Conservation (phyloP, 768 basidiomycete genomes). For the Amanita rubescens region DNA sequence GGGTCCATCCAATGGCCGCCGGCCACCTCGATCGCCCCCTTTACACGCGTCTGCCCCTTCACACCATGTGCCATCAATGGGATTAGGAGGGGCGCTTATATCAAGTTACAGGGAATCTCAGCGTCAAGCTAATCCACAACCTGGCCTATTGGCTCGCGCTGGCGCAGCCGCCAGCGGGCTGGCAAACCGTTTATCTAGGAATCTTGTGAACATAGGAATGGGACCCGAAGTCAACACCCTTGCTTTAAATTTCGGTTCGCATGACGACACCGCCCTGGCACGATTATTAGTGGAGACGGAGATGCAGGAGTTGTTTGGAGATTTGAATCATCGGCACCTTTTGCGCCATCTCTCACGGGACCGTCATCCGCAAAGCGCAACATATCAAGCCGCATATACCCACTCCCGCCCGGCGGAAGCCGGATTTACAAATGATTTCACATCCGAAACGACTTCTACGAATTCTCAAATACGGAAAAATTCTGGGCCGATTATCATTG, state of each 20-base stretch:
- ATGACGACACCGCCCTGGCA: conserved; percentile 12
- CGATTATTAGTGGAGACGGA: conserved; percentile 9
- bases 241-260: neutral
- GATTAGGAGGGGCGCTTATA: conserved; percentile 58
- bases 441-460: conserved; percentile 25
- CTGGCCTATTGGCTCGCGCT: conserved; percentile 14
- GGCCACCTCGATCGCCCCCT: conserved; percentile 13
- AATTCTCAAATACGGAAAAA: conserved; percentile 8
- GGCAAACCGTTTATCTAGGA: conserved; percentile 7
- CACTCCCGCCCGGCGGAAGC: conserved; percentile 48
- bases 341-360: conserved; percentile 6
- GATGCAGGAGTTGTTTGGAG: conserved; percentile 6
- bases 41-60: conserved; percentile 33
- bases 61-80: conserved; percentile 54
- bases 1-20: conserved; percentile 13
- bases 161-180: conserved; percentile 6
- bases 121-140: conserved; percentile 6
- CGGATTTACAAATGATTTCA: conserved; percentile 69
- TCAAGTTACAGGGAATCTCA: conserved; percentile 26
- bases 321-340: conserved; percentile 1
- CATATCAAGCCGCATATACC: conserved; percentile 56
- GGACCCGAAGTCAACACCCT: neutral
- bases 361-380: conserved; percentile 19
- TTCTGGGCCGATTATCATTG: conserved; percentile 36
- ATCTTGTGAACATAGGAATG: neutral